These are phyloP conservation scores for Ascochyta rabiei DNA, from an alignment of 2,329 filamentous ascomycete species.

Conservation along the genomic window DNA sequence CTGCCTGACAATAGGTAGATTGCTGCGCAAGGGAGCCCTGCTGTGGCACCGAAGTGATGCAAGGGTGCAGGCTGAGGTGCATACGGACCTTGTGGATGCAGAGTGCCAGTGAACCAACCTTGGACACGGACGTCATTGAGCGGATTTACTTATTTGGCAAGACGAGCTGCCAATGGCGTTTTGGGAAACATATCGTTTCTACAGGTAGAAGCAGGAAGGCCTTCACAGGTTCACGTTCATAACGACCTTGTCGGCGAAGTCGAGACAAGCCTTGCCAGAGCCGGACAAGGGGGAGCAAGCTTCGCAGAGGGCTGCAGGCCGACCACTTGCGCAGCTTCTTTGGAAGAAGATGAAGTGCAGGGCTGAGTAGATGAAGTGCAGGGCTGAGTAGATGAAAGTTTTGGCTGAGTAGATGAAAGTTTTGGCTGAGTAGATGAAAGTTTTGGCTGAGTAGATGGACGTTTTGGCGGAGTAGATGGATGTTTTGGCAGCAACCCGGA, in stretches of 20 bases:
- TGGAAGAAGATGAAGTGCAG: background rate
- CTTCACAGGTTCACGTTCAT: background rate
- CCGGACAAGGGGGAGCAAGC: constrained; percentile 10
- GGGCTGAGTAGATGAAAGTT: background rate
- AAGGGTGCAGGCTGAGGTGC: constrained; percentile 1
- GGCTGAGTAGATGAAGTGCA: background rate
- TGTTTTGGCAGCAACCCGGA: background rate
- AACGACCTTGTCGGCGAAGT: background rate
- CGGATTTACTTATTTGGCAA: no score
- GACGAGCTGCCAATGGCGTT: background rate
- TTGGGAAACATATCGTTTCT: background rate
- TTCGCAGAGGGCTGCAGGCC: constrained; percentile 1
- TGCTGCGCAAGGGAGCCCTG: constrained; percentile 2
- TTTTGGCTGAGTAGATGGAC: no score
- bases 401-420: no score
- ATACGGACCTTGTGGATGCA: background rate
- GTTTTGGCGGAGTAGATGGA: no score
- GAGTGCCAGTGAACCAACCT: background rate
- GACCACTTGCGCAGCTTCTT: background rate
- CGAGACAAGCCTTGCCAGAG: constrained; percentile 9
- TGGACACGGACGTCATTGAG: background rate
- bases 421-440: no score
- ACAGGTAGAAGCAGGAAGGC: background rate
- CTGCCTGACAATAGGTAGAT: background rate
- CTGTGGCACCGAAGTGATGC: background rate